These are phyloP conservation scores for Linum usitatissimum DNA, from an alignment of 345 rosid genomes.

Conservation along the genomic window DNA sequence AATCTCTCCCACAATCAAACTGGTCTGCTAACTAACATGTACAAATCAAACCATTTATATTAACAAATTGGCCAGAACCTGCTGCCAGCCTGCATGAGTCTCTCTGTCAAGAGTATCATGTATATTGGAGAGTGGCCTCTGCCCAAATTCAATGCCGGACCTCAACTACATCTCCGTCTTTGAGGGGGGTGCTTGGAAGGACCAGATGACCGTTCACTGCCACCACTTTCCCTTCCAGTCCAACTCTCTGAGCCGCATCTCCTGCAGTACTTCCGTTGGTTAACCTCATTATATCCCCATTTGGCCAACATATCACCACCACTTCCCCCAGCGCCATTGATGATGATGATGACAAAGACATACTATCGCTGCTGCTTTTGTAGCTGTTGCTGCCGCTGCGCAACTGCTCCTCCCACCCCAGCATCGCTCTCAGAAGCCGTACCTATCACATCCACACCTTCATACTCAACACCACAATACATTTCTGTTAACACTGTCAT, in stretches of 20 bases:
- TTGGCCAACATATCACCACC: slow-evolving; percentile 52
- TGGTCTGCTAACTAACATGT: too few species aligned
- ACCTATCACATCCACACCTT: slow-evolving; percentile 24
- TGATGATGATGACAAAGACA: slow-evolving; percentile 10
- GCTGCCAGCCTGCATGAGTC: too few species aligned
- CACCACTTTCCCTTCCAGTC: slow-evolving; percentile 53
- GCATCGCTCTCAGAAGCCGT: slow-evolving; percentile 58
- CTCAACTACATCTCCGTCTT: slow-evolving; percentile 62
- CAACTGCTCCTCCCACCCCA: slow-evolving; percentile 61
- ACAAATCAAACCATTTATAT: too few species aligned
- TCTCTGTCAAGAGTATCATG: too few species aligned
- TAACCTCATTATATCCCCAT: slow-evolving; percentile 60
- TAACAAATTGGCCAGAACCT: too few species aligned
- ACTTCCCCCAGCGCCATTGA: slow-evolving; percentile 37
- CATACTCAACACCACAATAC: background rate
- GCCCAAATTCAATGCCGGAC: slow-evolving; percentile 28
- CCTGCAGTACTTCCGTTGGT: slow-evolving; percentile 64
- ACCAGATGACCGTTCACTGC: slow-evolving; percentile 51
- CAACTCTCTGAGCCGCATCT: slow-evolving; percentile 57
- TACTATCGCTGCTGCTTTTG: slow-evolving; percentile 17
- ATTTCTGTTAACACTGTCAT: background rate
- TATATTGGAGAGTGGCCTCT: too few species aligned
- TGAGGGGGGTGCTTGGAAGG: slow-evolving; percentile 50
- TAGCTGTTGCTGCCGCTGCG: slow-evolving; percentile 27
- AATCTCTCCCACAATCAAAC: too few species aligned